phyloP scores from a whole-genome alignment of 768 basidiomycete species.

The Rhodotorula kratochvilovae region DNA sequence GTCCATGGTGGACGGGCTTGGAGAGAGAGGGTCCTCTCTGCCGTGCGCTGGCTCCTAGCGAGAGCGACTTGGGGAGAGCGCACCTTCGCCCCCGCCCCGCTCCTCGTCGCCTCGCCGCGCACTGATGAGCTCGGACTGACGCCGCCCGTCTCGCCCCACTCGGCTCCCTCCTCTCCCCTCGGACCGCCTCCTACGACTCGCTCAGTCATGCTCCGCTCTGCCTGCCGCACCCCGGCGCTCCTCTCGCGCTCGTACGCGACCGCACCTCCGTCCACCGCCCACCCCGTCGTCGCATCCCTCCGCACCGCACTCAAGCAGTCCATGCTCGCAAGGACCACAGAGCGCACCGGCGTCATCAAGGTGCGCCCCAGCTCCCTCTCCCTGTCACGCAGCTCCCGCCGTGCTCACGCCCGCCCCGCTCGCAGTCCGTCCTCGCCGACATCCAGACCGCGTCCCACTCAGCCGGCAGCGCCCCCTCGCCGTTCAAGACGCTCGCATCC shows the following conservation, averaged over 20 bases:
- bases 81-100: too few species aligned
- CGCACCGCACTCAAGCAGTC: conserved; percentile 23
- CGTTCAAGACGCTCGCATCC: conserved; percentile 19
- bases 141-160: too few species aligned
- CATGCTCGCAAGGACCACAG: conserved; percentile 20
- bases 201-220: neutral
- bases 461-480: conserved; percentile 20
- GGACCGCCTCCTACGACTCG: too few species aligned
- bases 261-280: neutral
- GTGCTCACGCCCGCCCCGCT: neutral
- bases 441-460: conserved; percentile 22
- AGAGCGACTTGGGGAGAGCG: too few species aligned
- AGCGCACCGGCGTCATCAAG: conserved; percentile 20
- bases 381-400: neutral
- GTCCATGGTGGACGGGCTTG: neutral
- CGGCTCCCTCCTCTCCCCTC: neutral
- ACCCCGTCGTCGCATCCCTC: conserved; percentile 21
- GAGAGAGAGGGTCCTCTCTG: neutral
- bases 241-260: neutral
- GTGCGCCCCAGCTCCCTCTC: neutral
- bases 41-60: too few species aligned
- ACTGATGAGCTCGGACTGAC: too few species aligned
- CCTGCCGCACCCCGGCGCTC: neutral
- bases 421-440: conserved; percentile 33
- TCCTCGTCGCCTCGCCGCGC: too few species aligned